A percentile compares a stretch with the other conserved stretches of the same genome.
Conservation (phyloP, 768 basidiomycete genomes). For the Macrolepiota dolichaula region DNA sequence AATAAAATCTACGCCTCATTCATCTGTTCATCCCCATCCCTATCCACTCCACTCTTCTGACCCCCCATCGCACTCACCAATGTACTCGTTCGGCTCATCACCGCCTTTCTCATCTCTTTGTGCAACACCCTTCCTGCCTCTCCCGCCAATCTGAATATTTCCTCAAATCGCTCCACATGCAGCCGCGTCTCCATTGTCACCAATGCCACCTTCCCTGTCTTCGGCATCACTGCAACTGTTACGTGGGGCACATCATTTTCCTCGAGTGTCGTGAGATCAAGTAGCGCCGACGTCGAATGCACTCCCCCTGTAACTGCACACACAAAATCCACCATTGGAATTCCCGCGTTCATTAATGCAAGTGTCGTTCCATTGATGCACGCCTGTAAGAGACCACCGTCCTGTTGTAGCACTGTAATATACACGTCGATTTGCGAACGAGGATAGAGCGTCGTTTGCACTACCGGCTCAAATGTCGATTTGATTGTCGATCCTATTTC, state of each 20-base stretch:
- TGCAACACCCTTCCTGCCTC: constrained; percentile 79
- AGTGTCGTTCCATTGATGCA: constrained; percentile 95
- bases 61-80: constrained; percentile 42
- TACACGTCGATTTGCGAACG: constrained; percentile 93
- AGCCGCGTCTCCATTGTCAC: constrained; percentile 94
- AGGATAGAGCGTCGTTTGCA: constrained; percentile 88
- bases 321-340: constrained; percentile 88
- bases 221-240: constrained; percentile 88
- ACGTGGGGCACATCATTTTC: constrained; percentile 88
- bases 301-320: constrained; percentile 88
- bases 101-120: constrained; percentile 75
- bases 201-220: constrained; percentile 79
- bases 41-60: constrained; percentile 24
- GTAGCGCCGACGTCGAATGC: constrained; percentile 73
- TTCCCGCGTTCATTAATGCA: constrained; percentile 85
- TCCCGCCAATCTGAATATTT: constrained; percentile 75
- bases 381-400: constrained; percentile 87
- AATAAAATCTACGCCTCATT: constrained; percentile 27
- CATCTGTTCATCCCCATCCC: constrained; percentile 36
- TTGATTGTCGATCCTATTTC: constrained; percentile 87
- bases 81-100: constrained; percentile 56
- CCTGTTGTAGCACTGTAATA: constrained; percentile 90
- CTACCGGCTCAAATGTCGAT: constrained; percentile 94
- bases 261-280: constrained; percentile 87
- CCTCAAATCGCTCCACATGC: constrained; percentile 89